Conservation (phyloP, 1,284 basidiomycete genomes). For the Marasmius oreades region DNA sequence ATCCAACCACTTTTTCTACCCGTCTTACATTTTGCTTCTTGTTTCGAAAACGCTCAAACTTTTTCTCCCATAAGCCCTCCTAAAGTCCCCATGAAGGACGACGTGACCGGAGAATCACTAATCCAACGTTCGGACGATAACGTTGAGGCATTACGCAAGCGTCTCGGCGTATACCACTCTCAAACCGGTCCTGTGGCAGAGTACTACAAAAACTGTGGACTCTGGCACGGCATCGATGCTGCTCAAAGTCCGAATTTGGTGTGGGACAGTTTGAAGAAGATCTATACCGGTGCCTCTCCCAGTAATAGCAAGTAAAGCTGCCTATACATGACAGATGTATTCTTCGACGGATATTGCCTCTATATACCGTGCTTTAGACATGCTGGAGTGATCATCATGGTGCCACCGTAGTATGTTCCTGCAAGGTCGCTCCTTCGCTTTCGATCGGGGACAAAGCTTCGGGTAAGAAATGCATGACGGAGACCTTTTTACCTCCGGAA, state of each 20-base stretch:
- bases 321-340: background rate
- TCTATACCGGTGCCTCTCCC: constrained; percentile 47
- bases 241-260: constrained; percentile 90
- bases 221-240: constrained; percentile 90
- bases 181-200: constrained; percentile 97
- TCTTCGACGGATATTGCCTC: background rate
- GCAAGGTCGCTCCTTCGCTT: no score
- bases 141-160: constrained; percentile 89
- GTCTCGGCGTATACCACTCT: constrained; percentile 82
- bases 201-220: constrained; percentile 89
- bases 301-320: background rate
- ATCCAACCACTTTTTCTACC: background rate
- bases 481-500: no score
- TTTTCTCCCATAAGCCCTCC: constrained; percentile 66
- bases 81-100: constrained; percentile 93
- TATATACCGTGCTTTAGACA: background rate
- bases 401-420: no score
- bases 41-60: background rate
- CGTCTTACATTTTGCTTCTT: constrained; percentile 1
- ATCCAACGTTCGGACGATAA: constrained; percentile 93
- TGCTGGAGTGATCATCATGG: no score
- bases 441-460: no score
- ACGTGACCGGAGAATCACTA: constrained; percentile 92
- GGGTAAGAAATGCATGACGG: no score
- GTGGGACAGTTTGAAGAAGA: constrained; percentile 78